These are phyloP conservation scores for Colletotrichum shisoi DNA, from an alignment of 2,329 filamentous ascomycete species.

Conservation along the genomic window DNA sequence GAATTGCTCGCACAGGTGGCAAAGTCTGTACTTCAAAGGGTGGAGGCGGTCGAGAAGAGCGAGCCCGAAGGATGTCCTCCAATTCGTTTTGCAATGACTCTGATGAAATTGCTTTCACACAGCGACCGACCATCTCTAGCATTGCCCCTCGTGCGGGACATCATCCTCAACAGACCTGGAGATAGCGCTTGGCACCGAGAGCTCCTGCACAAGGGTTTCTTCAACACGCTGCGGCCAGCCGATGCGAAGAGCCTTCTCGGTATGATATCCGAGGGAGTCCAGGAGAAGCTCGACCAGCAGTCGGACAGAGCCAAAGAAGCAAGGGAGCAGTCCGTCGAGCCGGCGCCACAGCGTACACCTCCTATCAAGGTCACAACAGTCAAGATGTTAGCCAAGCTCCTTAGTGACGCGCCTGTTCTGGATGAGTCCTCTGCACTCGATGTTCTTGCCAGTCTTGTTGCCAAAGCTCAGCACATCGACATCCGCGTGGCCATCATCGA, in stretches of 20 bases:
- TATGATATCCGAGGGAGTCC: constrained; percentile 1
- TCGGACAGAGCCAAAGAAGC: neutral
- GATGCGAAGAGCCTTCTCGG: neutral
- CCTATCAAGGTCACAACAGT: constrained; percentile 28
- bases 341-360: neutral
- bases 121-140: constrained; percentile 23
- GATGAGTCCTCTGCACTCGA: neutral
- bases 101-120: neutral
- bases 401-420: constrained; percentile 19
- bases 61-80: neutral
- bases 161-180: constrained; percentile 13
- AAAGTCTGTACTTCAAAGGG: constrained; percentile 3
- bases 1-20: constrained; percentile 7
- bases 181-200: constrained; percentile 28
- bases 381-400: constrained; percentile 24
- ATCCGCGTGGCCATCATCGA: constrained; percentile 15
- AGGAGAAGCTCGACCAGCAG: constrained; percentile 9
- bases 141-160: constrained; percentile 14
- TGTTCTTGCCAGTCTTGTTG: constrained; percentile 6
- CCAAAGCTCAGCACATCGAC: constrained; percentile 24
- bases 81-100: neutral
- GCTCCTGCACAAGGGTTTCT: constrained; percentile 13
- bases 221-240: constrained; percentile 1
- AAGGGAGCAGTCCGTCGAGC: neutral
- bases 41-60: constrained; percentile 1